Evolutionary conservation across 306 rosid genomes (phyloP).

Genomic region (Vigna nakashimae): DNA sequence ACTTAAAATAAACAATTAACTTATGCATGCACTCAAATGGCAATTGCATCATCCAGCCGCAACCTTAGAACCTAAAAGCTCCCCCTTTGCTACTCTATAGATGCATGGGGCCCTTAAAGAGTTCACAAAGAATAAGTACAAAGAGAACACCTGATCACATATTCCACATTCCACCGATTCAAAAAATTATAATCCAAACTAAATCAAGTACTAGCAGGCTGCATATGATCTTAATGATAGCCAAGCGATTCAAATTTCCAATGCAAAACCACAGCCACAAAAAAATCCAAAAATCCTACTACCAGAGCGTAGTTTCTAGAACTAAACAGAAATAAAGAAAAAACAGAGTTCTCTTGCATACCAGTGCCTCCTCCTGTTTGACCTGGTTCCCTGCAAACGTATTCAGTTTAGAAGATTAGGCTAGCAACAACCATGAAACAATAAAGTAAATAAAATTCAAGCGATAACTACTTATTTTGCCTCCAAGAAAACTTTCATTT

Average conservation of each 20-base stretch:
- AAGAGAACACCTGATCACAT: constrained; percentile 5
- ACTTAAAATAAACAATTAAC: background rate
- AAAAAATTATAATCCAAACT: constrained; percentile 23
- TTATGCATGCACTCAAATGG: constrained; percentile 25
- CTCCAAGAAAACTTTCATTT: constrained; percentile 20
- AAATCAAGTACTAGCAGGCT: background rate
- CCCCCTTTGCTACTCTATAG: constrained; percentile 7
- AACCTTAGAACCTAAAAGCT: constrained; percentile 3
- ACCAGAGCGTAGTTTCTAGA: constrained; percentile 8
- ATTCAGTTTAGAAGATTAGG: constrained; percentile 29
- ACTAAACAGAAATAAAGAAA: constrained; percentile 34
- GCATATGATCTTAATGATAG: constrained; percentile 22
- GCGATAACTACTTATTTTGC: constrained; percentile 1
- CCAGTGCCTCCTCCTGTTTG: constrained; percentile 58
- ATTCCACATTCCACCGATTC: background rate
- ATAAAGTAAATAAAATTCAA: constrained; percentile 35
- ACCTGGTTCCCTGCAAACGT: constrained; percentile 54
- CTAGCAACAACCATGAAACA: constrained; percentile 18
- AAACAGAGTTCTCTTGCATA: constrained; percentile 37
- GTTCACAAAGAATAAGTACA: constrained; percentile 7
- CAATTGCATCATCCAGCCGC: constrained; percentile 37
- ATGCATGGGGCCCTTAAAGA: constrained; percentile 21
- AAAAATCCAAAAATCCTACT: constrained; percentile 17
- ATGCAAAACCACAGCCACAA: constrained; percentile 24
- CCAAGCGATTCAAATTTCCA: constrained; percentile 14